phyloP scores from a whole-genome alignment of 345 rosid genomes.

The Geranium rotundifolium region DNA sequence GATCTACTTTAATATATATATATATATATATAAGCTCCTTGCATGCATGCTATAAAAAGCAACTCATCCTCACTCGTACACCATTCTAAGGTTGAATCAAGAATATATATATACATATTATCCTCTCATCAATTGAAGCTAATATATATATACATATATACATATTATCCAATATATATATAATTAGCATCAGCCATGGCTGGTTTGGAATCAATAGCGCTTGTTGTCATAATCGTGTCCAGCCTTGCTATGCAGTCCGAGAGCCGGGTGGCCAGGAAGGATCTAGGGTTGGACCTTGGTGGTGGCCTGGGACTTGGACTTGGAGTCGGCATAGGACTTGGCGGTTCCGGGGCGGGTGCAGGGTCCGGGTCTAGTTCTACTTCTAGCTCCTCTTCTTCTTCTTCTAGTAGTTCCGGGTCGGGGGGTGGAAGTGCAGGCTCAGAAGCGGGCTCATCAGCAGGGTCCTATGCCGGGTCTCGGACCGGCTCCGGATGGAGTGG shows the following conservation, averaged over 20 bases:
- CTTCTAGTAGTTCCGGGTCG: constrained; percentile 30
- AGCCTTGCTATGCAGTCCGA: constrained; percentile 16
- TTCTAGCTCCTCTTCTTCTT: constrained; percentile 17
- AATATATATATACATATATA: too few species aligned
- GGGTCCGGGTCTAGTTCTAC: constrained; percentile 19
- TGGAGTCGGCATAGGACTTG: too few species aligned
- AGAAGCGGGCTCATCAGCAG: constrained; percentile 59
- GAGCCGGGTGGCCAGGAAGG: constrained; percentile 37
- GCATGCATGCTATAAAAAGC: too few species aligned
- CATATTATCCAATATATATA: neutral
- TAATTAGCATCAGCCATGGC: constrained; percentile 9
- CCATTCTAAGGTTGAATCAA: too few species aligned
- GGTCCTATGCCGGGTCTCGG: constrained; percentile 64
- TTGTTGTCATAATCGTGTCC: constrained; percentile 11
- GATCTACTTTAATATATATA: too few species aligned
- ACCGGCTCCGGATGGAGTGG: constrained; percentile 53
- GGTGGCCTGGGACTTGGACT: too few species aligned
- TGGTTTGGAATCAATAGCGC: constrained; percentile 6
- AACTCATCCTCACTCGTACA: too few species aligned
- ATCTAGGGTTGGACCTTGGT: constrained; percentile 39
- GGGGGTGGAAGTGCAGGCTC: constrained; percentile 35
- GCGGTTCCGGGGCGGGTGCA: constrained; percentile 25
- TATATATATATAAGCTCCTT: too few species aligned
- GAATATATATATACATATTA: too few species aligned
- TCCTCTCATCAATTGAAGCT: too few species aligned